Conservation (phyloP, 176 grass and related monocot genomes). For the Panicum miliaceum region DNA sequence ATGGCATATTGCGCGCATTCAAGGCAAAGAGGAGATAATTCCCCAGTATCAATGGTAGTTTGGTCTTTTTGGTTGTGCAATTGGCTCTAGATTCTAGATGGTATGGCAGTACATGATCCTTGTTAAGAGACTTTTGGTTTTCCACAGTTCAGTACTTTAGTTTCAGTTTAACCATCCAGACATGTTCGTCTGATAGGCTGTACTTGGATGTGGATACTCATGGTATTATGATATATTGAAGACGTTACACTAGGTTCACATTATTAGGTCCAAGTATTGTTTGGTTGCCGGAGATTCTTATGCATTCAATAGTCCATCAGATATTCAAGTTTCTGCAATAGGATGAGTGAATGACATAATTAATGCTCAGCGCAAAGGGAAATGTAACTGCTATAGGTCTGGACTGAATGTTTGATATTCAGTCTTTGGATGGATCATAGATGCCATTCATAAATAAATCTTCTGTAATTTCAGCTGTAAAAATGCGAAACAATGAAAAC, state of each 20-base stretch:
- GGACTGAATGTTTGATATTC: not conserved
- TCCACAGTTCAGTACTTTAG: not conserved
- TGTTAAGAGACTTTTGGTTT: not conserved
- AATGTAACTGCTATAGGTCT: not conserved
- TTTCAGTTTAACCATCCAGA: not conserved
- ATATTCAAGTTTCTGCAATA: not conserved
- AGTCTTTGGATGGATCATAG: not conserved
- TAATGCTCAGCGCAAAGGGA: not conserved
- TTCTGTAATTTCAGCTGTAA: not conserved
- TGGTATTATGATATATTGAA: not conserved
- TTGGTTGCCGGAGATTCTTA: not conserved
- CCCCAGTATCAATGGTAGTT: not conserved
- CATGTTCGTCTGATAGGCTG: not conserved
- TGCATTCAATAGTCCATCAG: not conserved
- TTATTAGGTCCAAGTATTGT: not conserved
- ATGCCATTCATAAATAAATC: not conserved
- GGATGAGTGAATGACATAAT: conserved; percentile 1
- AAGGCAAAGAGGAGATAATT: not conserved
- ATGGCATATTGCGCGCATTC: not conserved
- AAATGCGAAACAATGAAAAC: not conserved
- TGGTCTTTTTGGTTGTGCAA: not conserved
- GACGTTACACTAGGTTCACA: not conserved
- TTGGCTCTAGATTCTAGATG: not conserved
- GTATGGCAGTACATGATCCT: not conserved
- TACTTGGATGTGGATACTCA: not conserved